phyloP scores from a whole-genome alignment of 139 green algal genomes.

The Eudorina sp. region DNA sequence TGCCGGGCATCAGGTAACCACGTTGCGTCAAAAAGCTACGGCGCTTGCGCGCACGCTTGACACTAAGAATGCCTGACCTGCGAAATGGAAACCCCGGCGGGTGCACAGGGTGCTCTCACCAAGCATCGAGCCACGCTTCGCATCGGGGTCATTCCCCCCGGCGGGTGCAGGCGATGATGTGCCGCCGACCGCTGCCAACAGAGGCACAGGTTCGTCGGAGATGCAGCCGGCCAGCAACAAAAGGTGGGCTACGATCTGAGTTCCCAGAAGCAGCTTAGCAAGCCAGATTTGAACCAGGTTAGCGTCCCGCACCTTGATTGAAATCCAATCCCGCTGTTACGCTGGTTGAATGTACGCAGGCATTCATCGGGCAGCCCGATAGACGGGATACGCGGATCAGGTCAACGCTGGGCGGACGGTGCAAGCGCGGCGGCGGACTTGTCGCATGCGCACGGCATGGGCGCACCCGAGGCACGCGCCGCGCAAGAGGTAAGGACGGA shows the following conservation, averaged over 20 bases:
- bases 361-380: conserved; percentile 35
- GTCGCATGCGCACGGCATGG: conserved; percentile 28
- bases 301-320: too few relatives aligned
- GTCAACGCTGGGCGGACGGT: neutral
- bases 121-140: neutral
- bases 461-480: conserved; percentile 38
- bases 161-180: too few relatives aligned
- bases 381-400: conserved; percentile 30
- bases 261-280: too few relatives aligned
- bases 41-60: too few relatives aligned
- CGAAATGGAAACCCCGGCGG: too few relatives aligned
- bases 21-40: too few relatives aligned
- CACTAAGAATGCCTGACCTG: too few relatives aligned
- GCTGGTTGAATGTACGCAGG: neutral
- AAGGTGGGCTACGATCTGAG: too few relatives aligned
- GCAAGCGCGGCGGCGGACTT: neutral
- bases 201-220: neutral
- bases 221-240: neutral
- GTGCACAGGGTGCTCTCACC: neutral
- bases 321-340: neutral
- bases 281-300: too few relatives aligned
- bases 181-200: neutral
- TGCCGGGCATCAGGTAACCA: neutral
- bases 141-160: neutral
- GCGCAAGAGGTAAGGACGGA: too few relatives aligned